Evolutionary conservation across 2,329 filamentous ascomycete genomes (phyloP).

Genomic region (Exophiala viscosa): DNA sequence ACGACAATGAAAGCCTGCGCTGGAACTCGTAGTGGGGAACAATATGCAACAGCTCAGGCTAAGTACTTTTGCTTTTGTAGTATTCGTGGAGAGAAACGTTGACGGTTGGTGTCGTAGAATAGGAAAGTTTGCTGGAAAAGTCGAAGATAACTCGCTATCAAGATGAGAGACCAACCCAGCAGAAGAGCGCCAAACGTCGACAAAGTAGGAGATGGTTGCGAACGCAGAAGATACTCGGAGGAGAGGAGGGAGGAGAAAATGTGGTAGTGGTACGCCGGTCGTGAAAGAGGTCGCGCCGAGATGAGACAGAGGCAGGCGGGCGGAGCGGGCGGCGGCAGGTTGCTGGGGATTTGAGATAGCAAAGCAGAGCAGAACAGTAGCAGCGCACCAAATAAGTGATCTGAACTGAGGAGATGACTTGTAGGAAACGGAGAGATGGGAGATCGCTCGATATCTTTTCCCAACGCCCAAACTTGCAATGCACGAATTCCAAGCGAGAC

Average conservation of each 20-base stretch:
- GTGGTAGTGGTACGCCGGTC: constrained; percentile 10
- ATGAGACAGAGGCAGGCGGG: constrained; percentile 11
- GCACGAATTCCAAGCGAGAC: constrained; percentile 27
- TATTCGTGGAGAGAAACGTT: constrained; percentile 7
- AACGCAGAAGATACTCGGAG: constrained; percentile 16
- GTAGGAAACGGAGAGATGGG: constrained; percentile 27
- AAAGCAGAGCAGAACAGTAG: constrained; percentile 16
- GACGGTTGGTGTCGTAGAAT: constrained; percentile 11
- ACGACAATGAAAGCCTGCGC: constrained; percentile 9
- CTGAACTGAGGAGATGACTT: constrained; percentile 13
- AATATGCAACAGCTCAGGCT: constrained; percentile 10
- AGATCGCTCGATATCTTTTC: constrained; percentile 26
- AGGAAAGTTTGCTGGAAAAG: constrained; percentile 19
- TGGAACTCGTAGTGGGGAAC: not conserved
- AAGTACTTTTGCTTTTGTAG: constrained; percentile 9
- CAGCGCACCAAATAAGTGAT: constrained; percentile 10
- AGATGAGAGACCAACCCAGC: constrained; percentile 25
- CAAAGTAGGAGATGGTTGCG: constrained; percentile 15
- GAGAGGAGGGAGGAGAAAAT: constrained; percentile 5
- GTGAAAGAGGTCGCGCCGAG: constrained; percentile 22
- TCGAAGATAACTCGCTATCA: constrained; percentile 24
- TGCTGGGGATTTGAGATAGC: constrained; percentile 17
- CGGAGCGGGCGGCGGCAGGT: constrained; percentile 1
- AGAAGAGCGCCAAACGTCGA: constrained; percentile 16
- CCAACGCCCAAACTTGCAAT: constrained; percentile 28